These are phyloP conservation scores for Babjeviella inositovora DNA, from an alignment of 805 yeast species.

Conservation along the genomic window DNA sequence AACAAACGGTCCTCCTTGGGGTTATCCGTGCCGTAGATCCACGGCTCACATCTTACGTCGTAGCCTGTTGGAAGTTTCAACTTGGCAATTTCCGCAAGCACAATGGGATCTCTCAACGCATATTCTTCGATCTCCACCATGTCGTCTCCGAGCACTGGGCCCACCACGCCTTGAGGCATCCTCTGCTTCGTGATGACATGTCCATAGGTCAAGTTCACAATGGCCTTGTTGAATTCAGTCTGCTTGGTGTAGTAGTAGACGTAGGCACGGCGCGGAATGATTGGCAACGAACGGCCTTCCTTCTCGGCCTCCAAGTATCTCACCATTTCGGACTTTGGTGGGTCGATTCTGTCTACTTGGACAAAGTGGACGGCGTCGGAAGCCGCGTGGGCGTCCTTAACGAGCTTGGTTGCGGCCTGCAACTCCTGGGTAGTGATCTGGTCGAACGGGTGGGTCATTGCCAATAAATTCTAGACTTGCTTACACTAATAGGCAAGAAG, in stretches of 20 bases:
- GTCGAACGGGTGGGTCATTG: conserved; percentile 58
- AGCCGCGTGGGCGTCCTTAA: conserved; percentile 41
- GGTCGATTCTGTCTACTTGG: conserved; percentile 57
- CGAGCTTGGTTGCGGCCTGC: conserved; percentile 36
- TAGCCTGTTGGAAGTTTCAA: conserved; percentile 49
- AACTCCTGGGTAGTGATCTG: conserved; percentile 42
- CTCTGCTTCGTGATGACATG: conserved; percentile 41
- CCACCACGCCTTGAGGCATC: conserved; percentile 46
- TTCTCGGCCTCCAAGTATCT: conserved; percentile 52
- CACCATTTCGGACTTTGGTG: conserved; percentile 62
- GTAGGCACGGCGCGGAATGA: conserved; percentile 54
- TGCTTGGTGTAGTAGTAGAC: conserved; percentile 49
- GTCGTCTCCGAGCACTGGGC: conserved; percentile 61
- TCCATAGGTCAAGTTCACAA: conserved; percentile 47
- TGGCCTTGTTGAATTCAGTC: conserved; percentile 65
- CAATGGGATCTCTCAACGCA: conserved; percentile 35
- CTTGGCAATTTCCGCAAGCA: conserved; percentile 50
- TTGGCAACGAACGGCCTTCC: conserved; percentile 31
- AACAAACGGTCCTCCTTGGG: conserved; percentile 41
- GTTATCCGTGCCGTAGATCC: conserved; percentile 79
- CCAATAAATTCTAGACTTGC: too few relatives aligned
- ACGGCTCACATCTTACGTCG: conserved; percentile 53
- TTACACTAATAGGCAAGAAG: too few relatives aligned
- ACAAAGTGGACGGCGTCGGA: conserved; percentile 41
- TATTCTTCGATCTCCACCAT: conserved; percentile 33